A percentile compares a stretch with the other conserved stretches of the same genome.
These are phyloP conservation scores for Lentinula sp. DNA, from an alignment of 768 basidiomycete species.

Conservation along the genomic window DNA sequence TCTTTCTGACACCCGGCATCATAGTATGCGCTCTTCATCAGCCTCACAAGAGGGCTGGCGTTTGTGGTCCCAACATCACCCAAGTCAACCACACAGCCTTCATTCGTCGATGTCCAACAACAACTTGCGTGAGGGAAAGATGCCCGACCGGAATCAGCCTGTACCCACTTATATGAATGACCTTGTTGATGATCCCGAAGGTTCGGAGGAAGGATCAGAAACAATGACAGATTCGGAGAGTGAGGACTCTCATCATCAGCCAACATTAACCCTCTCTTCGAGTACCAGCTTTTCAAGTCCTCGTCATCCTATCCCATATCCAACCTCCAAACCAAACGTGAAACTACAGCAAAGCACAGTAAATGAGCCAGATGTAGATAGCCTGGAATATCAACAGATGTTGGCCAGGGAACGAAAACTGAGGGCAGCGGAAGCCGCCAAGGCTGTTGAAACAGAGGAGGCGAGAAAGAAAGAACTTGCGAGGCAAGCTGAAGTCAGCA, in stretches of 20 bases:
- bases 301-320: not conserved
- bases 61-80: not conserved
- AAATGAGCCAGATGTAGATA: not conserved
- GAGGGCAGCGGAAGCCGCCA: not conserved
- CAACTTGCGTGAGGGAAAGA: not conserved
- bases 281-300: not conserved
- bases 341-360: not conserved
- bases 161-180: not conserved
- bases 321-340: not conserved
- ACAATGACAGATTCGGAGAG: not conserved
- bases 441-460: not conserved
- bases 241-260: not conserved
- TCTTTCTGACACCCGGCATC: not conserved
- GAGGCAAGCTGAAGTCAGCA: conserved; percentile 18
- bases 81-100: not conserved
- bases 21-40: not conserved
- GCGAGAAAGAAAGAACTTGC: not conserved
- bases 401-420: not conserved
- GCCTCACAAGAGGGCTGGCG: conserved; percentile 2
- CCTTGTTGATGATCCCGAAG: not conserved
- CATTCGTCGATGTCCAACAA: not conserved
- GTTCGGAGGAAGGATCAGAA: not conserved
- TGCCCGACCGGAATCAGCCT: not conserved
- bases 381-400: conserved; percentile 3
- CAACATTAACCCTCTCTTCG: not conserved